These are phyloP conservation scores for Chlamydomonas urium DNA, from an alignment of 139 green algal species.

Conservation along the genomic window DNA sequence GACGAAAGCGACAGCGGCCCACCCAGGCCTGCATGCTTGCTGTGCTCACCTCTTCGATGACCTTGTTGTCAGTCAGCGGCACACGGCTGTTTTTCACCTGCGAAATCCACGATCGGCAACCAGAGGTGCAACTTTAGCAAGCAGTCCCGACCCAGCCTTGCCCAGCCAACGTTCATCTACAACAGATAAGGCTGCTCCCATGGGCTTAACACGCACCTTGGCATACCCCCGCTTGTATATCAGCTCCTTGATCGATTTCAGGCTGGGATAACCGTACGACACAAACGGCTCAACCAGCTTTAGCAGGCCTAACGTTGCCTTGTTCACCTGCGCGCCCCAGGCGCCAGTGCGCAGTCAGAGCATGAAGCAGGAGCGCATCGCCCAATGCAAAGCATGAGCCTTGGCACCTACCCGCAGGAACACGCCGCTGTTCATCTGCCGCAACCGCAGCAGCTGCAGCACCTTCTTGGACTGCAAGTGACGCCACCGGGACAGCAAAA, in stretches of 20 bases:
- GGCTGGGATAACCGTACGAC: constrained; percentile 94
- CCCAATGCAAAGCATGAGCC: too few relatives aligned
- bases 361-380: too few relatives aligned
- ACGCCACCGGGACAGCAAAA: too few relatives aligned
- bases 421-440: constrained; percentile 97
- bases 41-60: constrained; percentile 91
- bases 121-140: too few relatives aligned
- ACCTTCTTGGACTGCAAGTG: constrained; percentile 91
- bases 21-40: too few relatives aligned
- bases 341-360: neutral
- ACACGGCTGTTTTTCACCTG: constrained; percentile 80
- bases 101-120: too few relatives aligned
- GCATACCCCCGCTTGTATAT: constrained; percentile 98
- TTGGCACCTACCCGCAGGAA: constrained; percentile 92
- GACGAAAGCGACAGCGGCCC: too few relatives aligned
- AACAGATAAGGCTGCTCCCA: too few relatives aligned
- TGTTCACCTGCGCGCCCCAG: constrained; percentile 79
- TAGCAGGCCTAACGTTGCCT: constrained; percentile 96
- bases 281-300: constrained; percentile 97
- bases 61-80: constrained; percentile 94
- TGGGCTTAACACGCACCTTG: constrained; percentile 90
- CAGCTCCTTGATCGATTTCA: constrained; percentile 97
- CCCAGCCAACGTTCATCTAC: too few relatives aligned
- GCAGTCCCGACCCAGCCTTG: too few relatives aligned
- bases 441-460: constrained; percentile 94